phyloP scores from a whole-genome alignment of 345 rosid species.

The Noccaea bulbosa region DNA sequence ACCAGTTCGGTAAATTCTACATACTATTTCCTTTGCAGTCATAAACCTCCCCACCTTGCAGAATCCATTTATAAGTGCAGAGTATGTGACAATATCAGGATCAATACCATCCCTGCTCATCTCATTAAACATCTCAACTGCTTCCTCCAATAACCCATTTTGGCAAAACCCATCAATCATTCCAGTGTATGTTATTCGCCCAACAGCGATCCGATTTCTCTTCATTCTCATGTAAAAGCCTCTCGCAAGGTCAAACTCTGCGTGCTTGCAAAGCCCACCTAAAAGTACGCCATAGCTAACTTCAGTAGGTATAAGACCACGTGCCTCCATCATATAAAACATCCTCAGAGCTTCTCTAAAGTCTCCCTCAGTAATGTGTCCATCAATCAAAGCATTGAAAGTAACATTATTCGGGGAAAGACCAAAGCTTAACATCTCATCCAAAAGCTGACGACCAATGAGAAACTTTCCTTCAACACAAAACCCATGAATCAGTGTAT shows the following conservation, averaged over 20 bases:
- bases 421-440: slow-evolving; percentile 67
- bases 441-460: slow-evolving; percentile 59
- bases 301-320: slow-evolving; percentile 60
- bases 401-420: slow-evolving; percentile 63
- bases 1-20: slow-evolving; percentile 70
- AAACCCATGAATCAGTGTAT: slow-evolving; percentile 74
- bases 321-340: slow-evolving; percentile 61
- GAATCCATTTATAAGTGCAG: slow-evolving; percentile 82
- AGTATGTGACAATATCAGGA: slow-evolving; percentile 78
- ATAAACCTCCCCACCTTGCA: slow-evolving; percentile 54
- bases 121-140: slow-evolving; percentile 54
- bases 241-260: slow-evolving; percentile 62
- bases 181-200: slow-evolving; percentile 65
- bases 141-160: slow-evolving; percentile 62
- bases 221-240: slow-evolving; percentile 69
- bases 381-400: slow-evolving; percentile 73
- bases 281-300: slow-evolving; percentile 71
- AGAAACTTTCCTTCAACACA: slow-evolving; percentile 69
- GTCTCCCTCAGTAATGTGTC: slow-evolving; percentile 55
- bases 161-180: slow-evolving; percentile 80
- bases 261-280: slow-evolving; percentile 71
- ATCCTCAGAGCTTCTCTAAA: slow-evolving; percentile 68
- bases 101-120: slow-evolving; percentile 64
- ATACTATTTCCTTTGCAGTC: slow-evolving; percentile 61
- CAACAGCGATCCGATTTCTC: slow-evolving; percentile 54